Evolutionary conservation across 441 rosid species (phyloP).

Genomic region (Syzygium malaccense): DNA sequence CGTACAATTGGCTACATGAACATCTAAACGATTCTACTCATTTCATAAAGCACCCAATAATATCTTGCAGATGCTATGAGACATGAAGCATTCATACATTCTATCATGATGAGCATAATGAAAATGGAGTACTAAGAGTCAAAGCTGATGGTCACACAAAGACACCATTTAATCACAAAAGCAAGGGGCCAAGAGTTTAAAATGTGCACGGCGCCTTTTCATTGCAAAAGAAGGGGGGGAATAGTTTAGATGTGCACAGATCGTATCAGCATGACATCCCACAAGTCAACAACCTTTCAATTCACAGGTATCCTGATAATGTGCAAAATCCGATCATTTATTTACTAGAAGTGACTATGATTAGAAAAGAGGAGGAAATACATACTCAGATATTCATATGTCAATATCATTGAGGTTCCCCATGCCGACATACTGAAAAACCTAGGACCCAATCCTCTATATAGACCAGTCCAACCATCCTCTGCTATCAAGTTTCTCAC

Average conservation of each 20-base stretch:
- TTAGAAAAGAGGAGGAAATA: slow-evolving; percentile 5
- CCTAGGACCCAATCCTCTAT: slow-evolving; percentile 91
- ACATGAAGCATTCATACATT: neutral
- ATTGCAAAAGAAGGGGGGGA: neutral
- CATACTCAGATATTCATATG: slow-evolving; percentile 95
- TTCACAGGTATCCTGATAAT: neutral
- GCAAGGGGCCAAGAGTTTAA: neutral
- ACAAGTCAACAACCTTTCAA: neutral
- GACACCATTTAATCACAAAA: neutral
- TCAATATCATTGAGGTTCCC: slow-evolving; percentile 95
- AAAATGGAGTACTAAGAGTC: neutral
- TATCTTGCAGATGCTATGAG: neutral
- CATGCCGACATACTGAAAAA: slow-evolving; percentile 95
- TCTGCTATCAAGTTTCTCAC: slow-evolving; percentile 66
- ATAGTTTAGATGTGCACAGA: neutral
- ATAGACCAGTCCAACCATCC: slow-evolving; percentile 90
- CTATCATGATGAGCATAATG: neutral
- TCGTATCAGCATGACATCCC: neutral
- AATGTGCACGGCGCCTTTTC: neutral
- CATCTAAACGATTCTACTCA: neutral
- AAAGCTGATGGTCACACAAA: neutral
- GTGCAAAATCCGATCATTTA: neutral
- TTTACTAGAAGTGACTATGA: neutral
- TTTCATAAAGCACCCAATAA: neutral
- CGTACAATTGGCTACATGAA: neutral